phyloP scores from a whole-genome alignment of 768 basidiomycete genomes.

The Leccinum incarnatum region DNA sequence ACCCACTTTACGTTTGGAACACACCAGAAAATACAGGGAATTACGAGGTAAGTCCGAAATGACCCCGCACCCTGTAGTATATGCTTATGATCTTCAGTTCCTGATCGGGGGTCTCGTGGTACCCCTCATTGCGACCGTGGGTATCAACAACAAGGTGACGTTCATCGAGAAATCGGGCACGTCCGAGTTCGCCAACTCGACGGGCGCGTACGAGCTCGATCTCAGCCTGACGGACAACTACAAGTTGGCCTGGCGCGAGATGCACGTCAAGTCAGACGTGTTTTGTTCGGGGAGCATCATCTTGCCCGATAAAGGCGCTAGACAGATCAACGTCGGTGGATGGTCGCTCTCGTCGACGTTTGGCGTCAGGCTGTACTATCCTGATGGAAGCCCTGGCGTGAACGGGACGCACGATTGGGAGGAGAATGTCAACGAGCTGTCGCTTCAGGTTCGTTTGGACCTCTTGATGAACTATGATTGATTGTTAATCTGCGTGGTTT shows the following conservation, averaged over 20 bases:
- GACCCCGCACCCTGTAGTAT: background rate
- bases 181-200: conserved; percentile 57
- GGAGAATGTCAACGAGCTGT: conserved; percentile 57
- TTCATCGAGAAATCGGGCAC: conserved; percentile 70
- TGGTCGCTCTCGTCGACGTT: conserved; percentile 72
- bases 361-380: conserved; percentile 71
- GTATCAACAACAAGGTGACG: conserved; percentile 77
- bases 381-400: conserved; percentile 62
- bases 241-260: conserved; percentile 60
- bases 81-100: conserved; percentile 31
- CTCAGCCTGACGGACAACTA: conserved; percentile 48
- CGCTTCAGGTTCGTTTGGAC: conserved; percentile 50
- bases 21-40: conserved; percentile 60
- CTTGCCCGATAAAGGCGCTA: conserved; percentile 68
- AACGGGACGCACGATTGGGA: conserved; percentile 81
- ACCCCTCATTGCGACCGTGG: conserved; percentile 71
- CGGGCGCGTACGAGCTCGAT: conserved; percentile 80
- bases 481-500: no score
- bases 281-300: conserved; percentile 76
- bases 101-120: conserved; percentile 61
- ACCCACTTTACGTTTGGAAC: conserved; percentile 56
- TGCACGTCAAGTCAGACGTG: conserved; percentile 76
- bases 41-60: conserved; percentile 55
- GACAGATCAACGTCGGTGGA: conserved; percentile 31
- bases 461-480: background rate